phyloP scores from a whole-genome alignment of 108 stramenopile genomes.

The Asterionellopsis glacialis region DNA sequence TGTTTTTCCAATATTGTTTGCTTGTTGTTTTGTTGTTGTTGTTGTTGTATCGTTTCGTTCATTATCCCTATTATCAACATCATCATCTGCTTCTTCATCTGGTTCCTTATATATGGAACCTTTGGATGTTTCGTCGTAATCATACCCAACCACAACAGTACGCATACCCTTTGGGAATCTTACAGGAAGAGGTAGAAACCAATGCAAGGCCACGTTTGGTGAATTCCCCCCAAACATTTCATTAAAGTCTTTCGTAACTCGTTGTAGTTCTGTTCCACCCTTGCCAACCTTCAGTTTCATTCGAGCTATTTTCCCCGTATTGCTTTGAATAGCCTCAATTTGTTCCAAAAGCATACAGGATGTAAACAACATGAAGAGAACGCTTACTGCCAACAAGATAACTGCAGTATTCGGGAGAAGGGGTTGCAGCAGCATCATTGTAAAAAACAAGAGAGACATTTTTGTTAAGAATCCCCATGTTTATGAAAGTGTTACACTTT shows the following conservation, averaged over 20 bases:
- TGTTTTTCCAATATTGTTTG: not conserved
- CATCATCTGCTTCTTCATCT: constrained; percentile 8
- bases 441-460: no score
- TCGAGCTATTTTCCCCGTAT: constrained; percentile 90
- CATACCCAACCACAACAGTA: constrained; percentile 76
- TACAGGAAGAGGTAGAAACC: constrained; percentile 63
- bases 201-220: constrained; percentile 64
- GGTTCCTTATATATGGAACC: constrained; percentile 46
- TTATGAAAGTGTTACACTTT: no score
- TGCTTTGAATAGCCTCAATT: constrained; percentile 80
- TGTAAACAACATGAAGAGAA: constrained; percentile 93
- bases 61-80: not conserved
- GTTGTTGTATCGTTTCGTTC: constrained; percentile 4
- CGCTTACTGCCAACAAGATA: constrained; percentile 37
- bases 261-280: constrained; percentile 56
- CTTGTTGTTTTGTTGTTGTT: not conserved
- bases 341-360: constrained; percentile 94
- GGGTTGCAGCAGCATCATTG: not conserved
- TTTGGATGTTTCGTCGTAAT: constrained; percentile 55
- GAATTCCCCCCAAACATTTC: constrained; percentile 91
- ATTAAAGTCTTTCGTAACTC: constrained; percentile 79
- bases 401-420: constrained; percentile 9
- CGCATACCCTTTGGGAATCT: constrained; percentile 66
- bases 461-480: no score
- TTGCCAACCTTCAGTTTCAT: constrained; percentile 81